These are phyloP conservation scores for Blastomyces gilchristii DNA, from an alignment of 2,329 filamentous ascomycete genomes.

Conservation along the genomic window DNA sequence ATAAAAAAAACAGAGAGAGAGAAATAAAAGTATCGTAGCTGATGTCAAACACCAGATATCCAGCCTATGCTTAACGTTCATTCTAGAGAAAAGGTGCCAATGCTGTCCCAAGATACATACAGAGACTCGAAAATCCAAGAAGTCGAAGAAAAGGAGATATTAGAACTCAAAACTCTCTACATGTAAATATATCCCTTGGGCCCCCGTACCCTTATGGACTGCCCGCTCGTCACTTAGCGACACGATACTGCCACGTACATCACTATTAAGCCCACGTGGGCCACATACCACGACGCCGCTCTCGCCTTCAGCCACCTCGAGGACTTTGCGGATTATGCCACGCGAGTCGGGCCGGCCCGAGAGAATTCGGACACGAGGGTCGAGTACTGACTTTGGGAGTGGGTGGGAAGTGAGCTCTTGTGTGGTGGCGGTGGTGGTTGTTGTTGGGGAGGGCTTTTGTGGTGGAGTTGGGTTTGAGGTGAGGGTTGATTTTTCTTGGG, in stretches of 20 bases:
- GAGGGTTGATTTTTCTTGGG: neutral
- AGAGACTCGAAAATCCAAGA: neutral
- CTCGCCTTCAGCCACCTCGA: constrained; percentile 52
- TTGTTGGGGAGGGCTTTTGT: constrained; percentile 4
- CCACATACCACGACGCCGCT: constrained; percentile 55
- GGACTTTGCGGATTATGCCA: constrained; percentile 43
- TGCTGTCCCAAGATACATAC: neutral
- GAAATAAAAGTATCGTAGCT: neutral
- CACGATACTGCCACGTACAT: constrained; percentile 46
- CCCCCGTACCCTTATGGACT: constrained; percentile 57
- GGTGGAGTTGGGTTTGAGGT: constrained; percentile 18
- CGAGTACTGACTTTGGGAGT: constrained; percentile 14
- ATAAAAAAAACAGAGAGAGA: neutral
- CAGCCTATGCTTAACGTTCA: too few relatives aligned
- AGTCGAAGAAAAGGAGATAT: neutral
- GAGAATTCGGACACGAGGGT: constrained; percentile 27
- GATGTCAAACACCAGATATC: neutral
- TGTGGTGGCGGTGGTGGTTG: constrained; percentile 6
- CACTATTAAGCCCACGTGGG: constrained; percentile 44
- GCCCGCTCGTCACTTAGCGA: constrained; percentile 53
- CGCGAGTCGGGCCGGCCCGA: constrained; percentile 45
- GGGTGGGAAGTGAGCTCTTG: neutral
- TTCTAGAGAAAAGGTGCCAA: neutral
- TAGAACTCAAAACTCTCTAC: constrained; percentile 48
- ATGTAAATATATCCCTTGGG: constrained; percentile 53